These are phyloP conservation scores for Alternaria sp. DNA, from an alignment of 2,329 filamentous ascomycete genomes.

Conservation along the genomic window DNA sequence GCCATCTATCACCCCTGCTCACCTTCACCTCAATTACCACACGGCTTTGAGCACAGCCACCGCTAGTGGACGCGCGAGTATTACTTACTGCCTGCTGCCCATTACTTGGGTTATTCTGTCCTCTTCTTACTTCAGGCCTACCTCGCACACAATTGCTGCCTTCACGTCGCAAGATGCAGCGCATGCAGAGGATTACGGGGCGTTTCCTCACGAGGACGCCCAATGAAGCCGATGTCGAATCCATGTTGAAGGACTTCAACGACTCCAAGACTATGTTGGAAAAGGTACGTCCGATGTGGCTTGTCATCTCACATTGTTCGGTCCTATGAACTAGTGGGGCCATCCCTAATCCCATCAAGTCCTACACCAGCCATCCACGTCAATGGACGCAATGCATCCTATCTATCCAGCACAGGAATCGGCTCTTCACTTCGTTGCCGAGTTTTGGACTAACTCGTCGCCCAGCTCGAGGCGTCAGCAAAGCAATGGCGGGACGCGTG, in stretches of 20 bases:
- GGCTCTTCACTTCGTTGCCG: background rate
- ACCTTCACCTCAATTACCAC: slow-evolving; percentile 28
- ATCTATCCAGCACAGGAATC: background rate
- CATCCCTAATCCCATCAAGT: slow-evolving; percentile 6
- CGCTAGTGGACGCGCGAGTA: slow-evolving; percentile 19
- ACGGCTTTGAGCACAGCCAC: slow-evolving; percentile 30
- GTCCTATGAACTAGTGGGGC: slow-evolving; percentile 31
- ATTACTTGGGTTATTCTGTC: slow-evolving; percentile 1
- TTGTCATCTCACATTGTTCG: slow-evolving; percentile 6
- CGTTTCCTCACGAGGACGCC: slow-evolving; percentile 74
- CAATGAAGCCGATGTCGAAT: slow-evolving; percentile 78
- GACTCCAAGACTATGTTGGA: slow-evolving; percentile 78
- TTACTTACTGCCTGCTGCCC: slow-evolving; percentile 4
- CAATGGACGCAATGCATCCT: background rate
- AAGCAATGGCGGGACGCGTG: slow-evolving; percentile 82
- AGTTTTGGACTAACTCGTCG: background rate
- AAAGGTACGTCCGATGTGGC: slow-evolving; percentile 62
- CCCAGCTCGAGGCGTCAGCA: slow-evolving; percentile 76
- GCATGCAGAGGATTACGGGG: slow-evolving; percentile 77
- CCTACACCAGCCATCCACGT: background rate
- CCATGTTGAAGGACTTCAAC: slow-evolving; percentile 80
- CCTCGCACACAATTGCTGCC: slow-evolving; percentile 27
- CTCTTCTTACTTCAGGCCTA: slow-evolving; percentile 8
- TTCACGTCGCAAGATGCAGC: slow-evolving; percentile 64
- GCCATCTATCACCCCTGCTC: slow-evolving; percentile 17